phyloP scores from a whole-genome alignment of 495 filamentous ascomycete species.

The Acidomyces sp. region DNA sequence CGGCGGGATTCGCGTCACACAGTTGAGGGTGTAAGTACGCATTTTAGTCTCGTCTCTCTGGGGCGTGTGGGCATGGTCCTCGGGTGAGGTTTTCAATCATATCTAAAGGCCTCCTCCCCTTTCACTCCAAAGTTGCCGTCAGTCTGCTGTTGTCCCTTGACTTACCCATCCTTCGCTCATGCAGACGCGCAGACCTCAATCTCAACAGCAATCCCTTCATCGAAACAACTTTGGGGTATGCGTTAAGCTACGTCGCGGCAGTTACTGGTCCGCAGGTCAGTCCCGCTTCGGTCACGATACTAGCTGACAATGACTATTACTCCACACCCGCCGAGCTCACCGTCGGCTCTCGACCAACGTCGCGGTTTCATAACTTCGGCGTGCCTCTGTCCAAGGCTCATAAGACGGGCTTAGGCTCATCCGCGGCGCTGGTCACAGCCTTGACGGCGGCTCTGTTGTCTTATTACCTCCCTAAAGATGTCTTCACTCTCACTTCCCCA shows the following conservation, averaged over 20 bases:
- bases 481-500: conserved; percentile 35
- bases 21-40: conserved; percentile 62
- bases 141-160: conserved; percentile 2
- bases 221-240: conserved; percentile 77
- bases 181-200: conserved; percentile 21
- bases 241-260: conserved; percentile 60
- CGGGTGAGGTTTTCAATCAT: no score
- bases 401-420: conserved; percentile 94
- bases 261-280: conserved; percentile 46
- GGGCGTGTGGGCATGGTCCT: no score
- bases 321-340: conserved; percentile 46
- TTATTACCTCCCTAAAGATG: conserved; percentile 55
- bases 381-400: conserved; percentile 66
- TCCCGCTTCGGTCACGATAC: conserved; percentile 65
- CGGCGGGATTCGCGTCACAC: conserved; percentile 65
- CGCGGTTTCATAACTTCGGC: conserved; percentile 62
- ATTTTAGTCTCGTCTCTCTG: no score
- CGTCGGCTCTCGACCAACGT: conserved; percentile 10
- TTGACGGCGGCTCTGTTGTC: conserved; percentile 69
- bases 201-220: conserved; percentile 67
- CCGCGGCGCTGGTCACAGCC: conserved; percentile 86
- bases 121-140: no score
- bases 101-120: no score
- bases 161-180: conserved; percentile 25
- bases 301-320: conserved; percentile 95